Base-by-base conservation (phyloP, 2,329 filamentous ascomycete species). In the Zelopaecilomyces penicillatus region DNA sequence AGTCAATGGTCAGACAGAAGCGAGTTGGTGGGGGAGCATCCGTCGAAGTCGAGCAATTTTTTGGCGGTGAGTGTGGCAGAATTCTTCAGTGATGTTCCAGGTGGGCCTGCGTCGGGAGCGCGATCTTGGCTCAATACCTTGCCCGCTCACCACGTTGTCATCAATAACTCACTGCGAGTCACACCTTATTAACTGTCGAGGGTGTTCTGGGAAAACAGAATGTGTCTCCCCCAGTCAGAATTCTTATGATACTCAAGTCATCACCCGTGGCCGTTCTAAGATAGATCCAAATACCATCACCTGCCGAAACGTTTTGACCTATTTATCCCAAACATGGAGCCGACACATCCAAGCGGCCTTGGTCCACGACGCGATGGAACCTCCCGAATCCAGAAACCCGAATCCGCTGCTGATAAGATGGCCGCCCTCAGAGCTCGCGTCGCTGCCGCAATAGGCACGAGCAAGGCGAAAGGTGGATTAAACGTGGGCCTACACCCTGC, bases 361-460 rank as follows among this genome's bases (percentile, higher is more conserved):
- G 74, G 70, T 29, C 75, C 76, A 46, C 74, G 73, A 39, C 73
- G 74, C 54, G 77, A 82, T 63, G 58, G 65, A 36, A 62, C 70
- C 5, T 75, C 73, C 27, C 69, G 76, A 48, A 65, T 82, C 30
- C 71, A 77, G 57, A 74, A 80, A 55, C 56, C 73, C 39, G 69
- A 79, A 52, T 73, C 76, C 12, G 70, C 77, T 51, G 73, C 82
- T 58, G 74, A 87, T 64, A 73, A 78, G 51, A 71, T 91, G 52
- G 87, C 87, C 39, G 83, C 85, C 37, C 75, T 94, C 59, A 90
- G 85, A 63, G 86, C 86, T 27, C 78, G 87, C 54, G 84, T 93
- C 9, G 84, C 85, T 39, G 85, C 85, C 41, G 85, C 86, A 43
- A 84, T 87, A 39, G 78, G 70, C 50, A 68, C 68, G 19, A 74